Conservation (phyloP, 352 stramenopile genomes). For the Globisporangium perplexum region DNA sequence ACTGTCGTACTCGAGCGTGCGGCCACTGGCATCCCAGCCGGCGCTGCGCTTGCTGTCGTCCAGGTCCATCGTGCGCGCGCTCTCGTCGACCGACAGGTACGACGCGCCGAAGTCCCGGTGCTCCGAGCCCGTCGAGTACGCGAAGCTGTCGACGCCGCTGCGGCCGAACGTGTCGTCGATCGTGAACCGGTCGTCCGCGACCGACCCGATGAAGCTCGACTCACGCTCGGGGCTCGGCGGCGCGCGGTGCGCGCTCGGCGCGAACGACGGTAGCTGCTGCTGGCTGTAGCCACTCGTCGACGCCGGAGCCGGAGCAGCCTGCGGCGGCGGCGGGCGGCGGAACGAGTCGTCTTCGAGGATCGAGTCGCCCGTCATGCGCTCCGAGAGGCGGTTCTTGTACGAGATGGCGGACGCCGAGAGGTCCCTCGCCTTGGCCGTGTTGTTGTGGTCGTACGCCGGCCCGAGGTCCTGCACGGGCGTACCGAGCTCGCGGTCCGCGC, state of each 20-base stretch:
- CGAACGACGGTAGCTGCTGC: not conserved
- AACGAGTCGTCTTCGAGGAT: slow-evolving; percentile 7
- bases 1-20: not conserved
- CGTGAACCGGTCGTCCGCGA: slow-evolving; percentile 9
- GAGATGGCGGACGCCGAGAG: slow-evolving; percentile 4
- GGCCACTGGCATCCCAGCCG: not conserved
- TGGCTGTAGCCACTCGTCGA: not conserved
- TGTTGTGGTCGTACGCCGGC: slow-evolving; percentile 11
- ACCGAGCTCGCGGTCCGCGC: slow-evolving; percentile 14
- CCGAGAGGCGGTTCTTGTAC: slow-evolving; percentile 12
- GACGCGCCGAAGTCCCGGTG: slow-evolving; percentile 5
- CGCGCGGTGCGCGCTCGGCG: not conserved
- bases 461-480: slow-evolving; percentile 20
- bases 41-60: not conserved
- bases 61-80: not conserved
- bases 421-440: slow-evolving; percentile 15
- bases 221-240: slow-evolving; percentile 1
- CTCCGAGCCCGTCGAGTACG: not conserved
- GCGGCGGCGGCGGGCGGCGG: not conserved
- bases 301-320: not conserved
- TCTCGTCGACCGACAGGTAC: slow-evolving; percentile 2
- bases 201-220: slow-evolving; percentile 13
- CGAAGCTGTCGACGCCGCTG: slow-evolving; percentile 6
- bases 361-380: slow-evolving; percentile 14
- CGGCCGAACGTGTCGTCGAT: slow-evolving; percentile 4